These are phyloP conservation scores for Gossypium longicalyx DNA, from an alignment of 345 rosid genomes.

Conservation along the genomic window DNA sequence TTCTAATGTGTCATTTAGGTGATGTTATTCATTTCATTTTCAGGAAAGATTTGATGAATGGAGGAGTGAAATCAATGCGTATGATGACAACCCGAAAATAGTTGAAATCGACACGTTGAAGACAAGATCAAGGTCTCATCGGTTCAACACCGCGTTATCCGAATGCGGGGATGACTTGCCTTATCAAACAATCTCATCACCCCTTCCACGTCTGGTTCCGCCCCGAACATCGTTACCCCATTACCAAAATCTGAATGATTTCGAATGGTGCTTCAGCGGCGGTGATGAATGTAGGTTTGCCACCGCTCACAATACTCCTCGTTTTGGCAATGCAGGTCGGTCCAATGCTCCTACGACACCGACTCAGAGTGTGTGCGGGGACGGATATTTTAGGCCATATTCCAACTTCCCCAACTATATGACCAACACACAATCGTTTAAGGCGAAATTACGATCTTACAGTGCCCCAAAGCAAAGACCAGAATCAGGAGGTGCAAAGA, in stretches of 20 bases:
- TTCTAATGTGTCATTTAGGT: not conserved
- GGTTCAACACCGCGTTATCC: not conserved
- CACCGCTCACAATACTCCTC: slow-evolving; percentile 60
- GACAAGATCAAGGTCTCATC: slow-evolving; percentile 30
- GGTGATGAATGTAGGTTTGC: slow-evolving; percentile 50
- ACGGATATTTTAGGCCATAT: slow-evolving; percentile 34
- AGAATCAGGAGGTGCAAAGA: slow-evolving; percentile 36
- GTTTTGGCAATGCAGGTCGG: slow-evolving; percentile 25
- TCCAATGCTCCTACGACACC: slow-evolving; percentile 34
- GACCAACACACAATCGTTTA: slow-evolving; percentile 73
- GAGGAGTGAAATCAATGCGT: slow-evolving; percentile 28
- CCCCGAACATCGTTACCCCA: slow-evolving; percentile 13
- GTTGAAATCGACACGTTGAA: slow-evolving; percentile 55
- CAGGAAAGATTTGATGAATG: slow-evolving; percentile 40
- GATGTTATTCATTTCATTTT: not conserved
- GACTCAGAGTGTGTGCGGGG: slow-evolving; percentile 42
- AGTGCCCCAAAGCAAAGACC: slow-evolving; percentile 75
- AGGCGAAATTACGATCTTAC: slow-evolving; percentile 63
- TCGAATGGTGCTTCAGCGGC: slow-evolving; percentile 36
- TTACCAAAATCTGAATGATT: slow-evolving; percentile 34
- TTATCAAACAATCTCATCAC: not conserved
- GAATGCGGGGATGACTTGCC: slow-evolving; percentile 1
- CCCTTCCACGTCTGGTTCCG: slow-evolving; percentile 23
- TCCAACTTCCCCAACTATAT: slow-evolving; percentile 62
- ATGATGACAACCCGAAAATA: slow-evolving; percentile 45